These are phyloP conservation scores for Stramenopiles sp. DNA, from an alignment of 352 stramenopile species.

Conservation along the genomic window DNA sequence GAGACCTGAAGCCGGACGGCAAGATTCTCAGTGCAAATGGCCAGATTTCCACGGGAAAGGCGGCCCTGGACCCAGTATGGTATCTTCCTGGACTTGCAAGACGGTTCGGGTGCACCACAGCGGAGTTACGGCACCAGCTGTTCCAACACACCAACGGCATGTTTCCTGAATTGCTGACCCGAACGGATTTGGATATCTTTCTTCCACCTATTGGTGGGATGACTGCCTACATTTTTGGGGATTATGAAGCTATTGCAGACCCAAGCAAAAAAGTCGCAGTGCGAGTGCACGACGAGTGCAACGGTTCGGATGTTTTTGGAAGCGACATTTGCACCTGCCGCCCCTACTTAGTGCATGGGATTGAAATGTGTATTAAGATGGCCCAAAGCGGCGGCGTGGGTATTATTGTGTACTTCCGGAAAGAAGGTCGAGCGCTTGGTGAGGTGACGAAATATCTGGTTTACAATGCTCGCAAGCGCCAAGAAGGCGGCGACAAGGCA, in stretches of 20 bases:
- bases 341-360: constrained; percentile 93
- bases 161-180: constrained; percentile 95
- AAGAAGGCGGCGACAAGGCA: constrained; percentile 84
- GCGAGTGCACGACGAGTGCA: constrained; percentile 97
- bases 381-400: constrained; percentile 82
- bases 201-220: constrained; percentile 88
- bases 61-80: constrained; percentile 96
- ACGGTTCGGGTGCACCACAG: constrained; percentile 88
- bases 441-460: constrained; percentile 99
- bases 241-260: constrained; percentile 84
- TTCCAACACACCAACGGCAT: constrained; percentile 99
- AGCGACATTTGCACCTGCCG: constrained; percentile 97
- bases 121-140: constrained; percentile 80
- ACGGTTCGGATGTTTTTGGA: constrained; percentile 91
- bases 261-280: constrained; percentile 88
- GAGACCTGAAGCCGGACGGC: constrained; percentile 79
- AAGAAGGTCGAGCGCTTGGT: constrained; percentile 85
- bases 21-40: constrained; percentile 75
- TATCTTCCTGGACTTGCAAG: constrained; percentile 93
- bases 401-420: constrained; percentile 96
- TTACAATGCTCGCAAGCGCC: constrained; percentile 96
- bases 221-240: constrained; percentile 91
- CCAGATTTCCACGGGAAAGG: constrained; percentile 79
- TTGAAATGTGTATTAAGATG: constrained; percentile 95
- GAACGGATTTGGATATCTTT: constrained; percentile 94